Percentiles rank a stretch among this genome's conserved stretches.
phyloP scores from a whole-genome alignment of 2,329 filamentous ascomycete species.

The Botrytis porri region DNA sequence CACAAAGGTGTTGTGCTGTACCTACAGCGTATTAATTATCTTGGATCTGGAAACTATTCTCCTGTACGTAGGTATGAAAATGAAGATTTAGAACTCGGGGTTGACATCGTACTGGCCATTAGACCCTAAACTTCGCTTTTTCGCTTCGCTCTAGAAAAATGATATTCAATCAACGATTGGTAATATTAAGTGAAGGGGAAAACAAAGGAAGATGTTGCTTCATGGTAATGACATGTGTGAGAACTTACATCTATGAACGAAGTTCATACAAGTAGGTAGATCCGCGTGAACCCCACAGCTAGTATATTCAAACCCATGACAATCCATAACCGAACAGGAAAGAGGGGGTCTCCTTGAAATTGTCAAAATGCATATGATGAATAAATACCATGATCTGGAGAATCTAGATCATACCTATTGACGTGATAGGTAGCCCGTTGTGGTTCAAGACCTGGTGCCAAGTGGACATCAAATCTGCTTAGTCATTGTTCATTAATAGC shows the following conservation, averaged over 20 bases:
- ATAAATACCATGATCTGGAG: background rate
- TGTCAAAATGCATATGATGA: background rate
- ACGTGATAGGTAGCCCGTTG: no score
- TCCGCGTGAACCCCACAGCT: background rate
- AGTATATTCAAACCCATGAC: background rate
- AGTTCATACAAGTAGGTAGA: background rate
- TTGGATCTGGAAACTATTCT: background rate
- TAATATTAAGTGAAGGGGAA: background rate
- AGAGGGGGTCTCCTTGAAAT: background rate
- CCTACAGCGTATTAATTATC: no score
- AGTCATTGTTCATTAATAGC: background rate
- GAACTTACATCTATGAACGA: background rate
- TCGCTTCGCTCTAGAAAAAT: background rate
- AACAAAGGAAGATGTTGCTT: background rate
- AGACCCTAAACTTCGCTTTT: background rate
- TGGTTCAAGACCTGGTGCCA: background rate
- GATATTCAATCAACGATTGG: background rate
- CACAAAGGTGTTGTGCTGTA: background rate
- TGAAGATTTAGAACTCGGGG: background rate
- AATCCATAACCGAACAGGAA: background rate
- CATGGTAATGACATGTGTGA: background rate
- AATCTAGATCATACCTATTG: background rate
- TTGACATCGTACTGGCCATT: background rate
- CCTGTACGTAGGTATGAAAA: background rate
- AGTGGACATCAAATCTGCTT: background rate